These are phyloP conservation scores for Echinochloa phyllopogon DNA, from an alignment of 176 grass and related monocot species.

Conservation along the genomic window DNA sequence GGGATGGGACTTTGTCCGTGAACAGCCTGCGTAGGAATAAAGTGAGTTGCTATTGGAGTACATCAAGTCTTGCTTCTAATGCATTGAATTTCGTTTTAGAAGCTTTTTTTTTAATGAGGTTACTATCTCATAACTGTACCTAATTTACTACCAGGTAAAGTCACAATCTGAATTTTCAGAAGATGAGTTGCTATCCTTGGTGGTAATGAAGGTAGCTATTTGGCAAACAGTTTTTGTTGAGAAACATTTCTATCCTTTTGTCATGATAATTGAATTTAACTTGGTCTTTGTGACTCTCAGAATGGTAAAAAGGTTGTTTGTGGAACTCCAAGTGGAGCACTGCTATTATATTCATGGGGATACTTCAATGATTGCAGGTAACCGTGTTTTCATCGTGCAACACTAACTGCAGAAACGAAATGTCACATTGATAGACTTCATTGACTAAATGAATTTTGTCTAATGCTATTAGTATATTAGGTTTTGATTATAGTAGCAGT, in stretches of 20 bases:
- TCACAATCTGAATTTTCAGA: slow-evolving; percentile 95
- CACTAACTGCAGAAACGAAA: slow-evolving; percentile 14
- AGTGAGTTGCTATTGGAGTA: slow-evolving; percentile 54
- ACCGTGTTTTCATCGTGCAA: slow-evolving; percentile 16
- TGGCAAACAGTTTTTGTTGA: background rate
- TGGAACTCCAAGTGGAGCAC: slow-evolving; percentile 84
- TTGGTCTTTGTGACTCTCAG: slow-evolving; percentile 27
- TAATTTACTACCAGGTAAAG: slow-evolving; percentile 63
- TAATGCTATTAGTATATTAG: slow-evolving; percentile 3
- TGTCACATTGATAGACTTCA: background rate
- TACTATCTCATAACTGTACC: slow-evolving; percentile 9
- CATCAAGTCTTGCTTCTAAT: background rate
- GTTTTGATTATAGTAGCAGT: background rate
- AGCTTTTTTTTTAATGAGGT: too few relatives aligned
- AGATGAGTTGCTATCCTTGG: slow-evolving; percentile 88
- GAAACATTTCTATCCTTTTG: background rate
- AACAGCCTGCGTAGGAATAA: slow-evolving; percentile 79
- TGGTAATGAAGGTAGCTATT: slow-evolving; percentile 78
- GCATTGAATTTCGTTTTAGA: background rate
- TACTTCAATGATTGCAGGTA: slow-evolving; percentile 99
- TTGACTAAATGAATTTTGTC: background rate
- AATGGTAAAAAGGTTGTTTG: slow-evolving; percentile 82
- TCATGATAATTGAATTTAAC: background rate
- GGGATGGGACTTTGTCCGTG: slow-evolving; percentile 93
- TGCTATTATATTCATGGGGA: slow-evolving; percentile 93